Evolutionary conservation across 768 basidiomycete species (phyloP).

Genomic region (Tricholoma bakamatsutake): DNA sequence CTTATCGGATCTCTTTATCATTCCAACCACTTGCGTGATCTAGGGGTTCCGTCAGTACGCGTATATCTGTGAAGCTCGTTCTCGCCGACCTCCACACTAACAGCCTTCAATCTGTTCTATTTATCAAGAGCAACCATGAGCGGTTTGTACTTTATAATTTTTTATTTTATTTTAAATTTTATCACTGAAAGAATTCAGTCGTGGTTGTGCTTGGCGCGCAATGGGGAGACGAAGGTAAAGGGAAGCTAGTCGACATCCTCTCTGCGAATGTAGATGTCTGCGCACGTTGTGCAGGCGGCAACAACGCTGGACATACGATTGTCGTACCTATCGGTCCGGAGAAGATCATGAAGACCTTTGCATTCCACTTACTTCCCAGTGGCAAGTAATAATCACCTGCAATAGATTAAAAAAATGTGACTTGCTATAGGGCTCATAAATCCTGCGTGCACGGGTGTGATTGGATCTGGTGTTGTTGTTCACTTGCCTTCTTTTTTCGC

Average conservation of each 20-base stretch:
- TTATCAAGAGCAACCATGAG: constrained; percentile 3
- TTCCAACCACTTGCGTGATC: too few species aligned
- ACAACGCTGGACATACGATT: constrained; percentile 99
- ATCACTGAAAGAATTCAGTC: constrained; percentile 19
- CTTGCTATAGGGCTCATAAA: constrained; percentile 68
- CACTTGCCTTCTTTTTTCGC: constrained; percentile 93
- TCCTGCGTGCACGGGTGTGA: constrained; percentile 75
- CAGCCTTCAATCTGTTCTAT: not conserved
- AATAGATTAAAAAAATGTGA: not conserved
- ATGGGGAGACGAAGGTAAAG: constrained; percentile 93
- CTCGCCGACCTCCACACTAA: not conserved
- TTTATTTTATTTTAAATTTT: not conserved
- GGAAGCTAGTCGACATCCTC: constrained; percentile 96
- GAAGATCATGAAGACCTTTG: constrained; percentile 75
- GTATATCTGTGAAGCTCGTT: not conserved
- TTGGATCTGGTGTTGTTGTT: constrained; percentile 94
- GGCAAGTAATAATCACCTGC: constrained; percentile 39
- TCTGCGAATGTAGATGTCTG: constrained; percentile 87
- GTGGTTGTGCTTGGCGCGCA: constrained; percentile 83
- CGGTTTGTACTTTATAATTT: not conserved
- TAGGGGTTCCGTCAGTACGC: not conserved
- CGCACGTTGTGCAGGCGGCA: constrained; percentile 95
- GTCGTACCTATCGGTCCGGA: constrained; percentile 71
- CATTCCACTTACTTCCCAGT: constrained; percentile 92
- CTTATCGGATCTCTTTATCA: too few species aligned